Evolutionary conservation across 2,329 filamentous ascomycete genomes (phyloP).

Genomic region (Aureobasidium vineae): DNA sequence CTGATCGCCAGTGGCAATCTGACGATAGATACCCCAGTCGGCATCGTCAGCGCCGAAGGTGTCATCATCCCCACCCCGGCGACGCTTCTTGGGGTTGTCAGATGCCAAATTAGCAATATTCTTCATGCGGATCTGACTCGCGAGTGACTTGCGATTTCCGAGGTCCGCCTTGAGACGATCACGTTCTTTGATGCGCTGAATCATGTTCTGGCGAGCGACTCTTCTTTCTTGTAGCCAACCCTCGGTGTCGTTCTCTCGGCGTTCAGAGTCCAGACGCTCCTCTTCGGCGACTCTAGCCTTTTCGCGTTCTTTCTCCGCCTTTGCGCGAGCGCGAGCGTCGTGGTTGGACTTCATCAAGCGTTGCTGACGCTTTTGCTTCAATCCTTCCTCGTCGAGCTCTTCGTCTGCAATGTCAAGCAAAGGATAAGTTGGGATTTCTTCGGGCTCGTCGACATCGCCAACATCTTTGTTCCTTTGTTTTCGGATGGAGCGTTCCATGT

Average conservation of each 20-base stretch:
- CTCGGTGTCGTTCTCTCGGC: constrained; percentile 79
- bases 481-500: constrained; percentile 85
- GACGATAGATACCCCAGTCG: constrained; percentile 96
- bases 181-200: constrained; percentile 85
- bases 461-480: constrained; percentile 92
- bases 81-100: constrained; percentile 75
- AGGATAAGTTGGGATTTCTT: constrained; percentile 79
- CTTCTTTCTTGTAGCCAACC: constrained; percentile 83
- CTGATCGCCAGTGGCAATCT: constrained; percentile 76
- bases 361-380: constrained; percentile 93
- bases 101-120: constrained; percentile 93
- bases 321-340: constrained; percentile 88
- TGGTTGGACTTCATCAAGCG: constrained; percentile 91
- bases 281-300: constrained; percentile 81
- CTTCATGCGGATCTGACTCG: constrained; percentile 97
- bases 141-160: constrained; percentile 93
- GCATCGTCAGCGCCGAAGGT: constrained; percentile 96
- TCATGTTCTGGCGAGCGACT: constrained; percentile 66
- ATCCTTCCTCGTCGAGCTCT: constrained; percentile 81
- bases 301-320: constrained; percentile 92
- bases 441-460: constrained; percentile 72
- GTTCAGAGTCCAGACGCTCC: constrained; percentile 77
- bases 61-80: constrained; percentile 87
- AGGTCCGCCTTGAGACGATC: constrained; percentile 91
- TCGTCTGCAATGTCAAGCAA: constrained; percentile 88